Evolutionary conservation across 2,329 filamentous ascomycete species (phyloP).

Genomic region (Cladosporium sp.): DNA sequence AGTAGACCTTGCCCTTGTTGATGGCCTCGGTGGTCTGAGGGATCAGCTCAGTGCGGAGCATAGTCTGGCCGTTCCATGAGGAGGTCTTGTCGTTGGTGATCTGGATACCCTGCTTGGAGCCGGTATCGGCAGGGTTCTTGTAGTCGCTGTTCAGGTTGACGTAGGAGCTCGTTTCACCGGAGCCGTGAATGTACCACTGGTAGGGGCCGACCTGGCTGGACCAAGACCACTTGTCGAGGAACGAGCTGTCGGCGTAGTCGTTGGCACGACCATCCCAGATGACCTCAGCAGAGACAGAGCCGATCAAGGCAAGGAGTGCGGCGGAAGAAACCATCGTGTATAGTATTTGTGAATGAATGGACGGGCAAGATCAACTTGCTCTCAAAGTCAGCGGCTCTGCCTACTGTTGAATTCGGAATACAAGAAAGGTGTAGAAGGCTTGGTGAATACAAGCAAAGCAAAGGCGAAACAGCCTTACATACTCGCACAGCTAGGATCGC

Average conservation of each 20-base stretch:
- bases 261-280: constrained; percentile 64
- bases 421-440: neutral
- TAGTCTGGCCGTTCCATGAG: constrained; percentile 66
- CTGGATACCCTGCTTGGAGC: constrained; percentile 58
- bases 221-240: constrained; percentile 53
- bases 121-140: constrained; percentile 60
- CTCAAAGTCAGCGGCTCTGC: constrained; percentile 7
- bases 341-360: constrained; percentile 11
- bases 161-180: constrained; percentile 50
- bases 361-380: constrained; percentile 18
- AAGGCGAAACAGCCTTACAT: neutral
- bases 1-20: constrained; percentile 60
- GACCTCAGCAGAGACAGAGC: constrained; percentile 35
- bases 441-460: constrained; percentile 9
- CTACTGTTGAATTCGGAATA: constrained; percentile 1
- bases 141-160: constrained; percentile 54
- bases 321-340: constrained; percentile 16
- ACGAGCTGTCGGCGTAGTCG: constrained; percentile 47
- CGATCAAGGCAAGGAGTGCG: constrained; percentile 18
- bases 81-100: constrained; percentile 59
- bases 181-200: constrained; percentile 72
- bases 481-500: constrained; percentile 2
- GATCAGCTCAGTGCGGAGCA: constrained; percentile 69
- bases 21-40: constrained; percentile 62
- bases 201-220: constrained; percentile 63